These are phyloP conservation scores for Eucalyptus shirleyi DNA, from an alignment of 345 rosid species.

Conservation along the genomic window DNA sequence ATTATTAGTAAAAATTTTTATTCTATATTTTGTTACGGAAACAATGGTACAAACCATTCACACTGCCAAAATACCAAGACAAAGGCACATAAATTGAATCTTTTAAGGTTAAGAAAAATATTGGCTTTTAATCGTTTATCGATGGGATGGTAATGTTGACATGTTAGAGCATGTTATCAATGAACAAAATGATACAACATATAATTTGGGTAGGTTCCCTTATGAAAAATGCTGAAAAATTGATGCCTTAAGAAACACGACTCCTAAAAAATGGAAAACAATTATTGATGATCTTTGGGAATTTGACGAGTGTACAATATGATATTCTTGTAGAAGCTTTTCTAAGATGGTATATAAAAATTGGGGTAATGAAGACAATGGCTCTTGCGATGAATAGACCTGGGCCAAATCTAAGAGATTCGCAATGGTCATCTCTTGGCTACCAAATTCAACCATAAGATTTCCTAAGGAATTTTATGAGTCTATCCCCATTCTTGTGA, in stretches of 20 bases:
- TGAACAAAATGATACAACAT: too few relatives aligned
- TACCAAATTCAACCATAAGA: neutral
- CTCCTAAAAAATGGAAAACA: neutral
- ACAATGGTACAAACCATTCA: neutral
- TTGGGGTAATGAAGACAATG: neutral
- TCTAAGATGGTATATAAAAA: neutral
- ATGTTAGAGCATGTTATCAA: neutral
- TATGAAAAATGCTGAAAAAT: neutral
- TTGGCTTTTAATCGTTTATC: neutral
- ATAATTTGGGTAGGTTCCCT: neutral
- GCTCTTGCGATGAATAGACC: neutral
- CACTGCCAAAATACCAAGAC: neutral
- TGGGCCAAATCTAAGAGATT: too few relatives aligned
- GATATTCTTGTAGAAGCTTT: neutral
- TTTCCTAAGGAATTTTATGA: neutral
- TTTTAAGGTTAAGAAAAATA: neutral
- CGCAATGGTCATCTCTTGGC: neutral
- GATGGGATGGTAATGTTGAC: neutral
- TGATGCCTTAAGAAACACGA: neutral
- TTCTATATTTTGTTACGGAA: accelerated
- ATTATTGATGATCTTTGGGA: neutral
- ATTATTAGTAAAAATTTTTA: neutral
- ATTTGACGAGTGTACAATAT: too few relatives aligned
- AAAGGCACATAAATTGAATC: neutral
- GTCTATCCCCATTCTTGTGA: neutral